Evolutionary conservation across 352 stramenopile genomes (phyloP).

Genomic region (Globisporangium solare): DNA sequence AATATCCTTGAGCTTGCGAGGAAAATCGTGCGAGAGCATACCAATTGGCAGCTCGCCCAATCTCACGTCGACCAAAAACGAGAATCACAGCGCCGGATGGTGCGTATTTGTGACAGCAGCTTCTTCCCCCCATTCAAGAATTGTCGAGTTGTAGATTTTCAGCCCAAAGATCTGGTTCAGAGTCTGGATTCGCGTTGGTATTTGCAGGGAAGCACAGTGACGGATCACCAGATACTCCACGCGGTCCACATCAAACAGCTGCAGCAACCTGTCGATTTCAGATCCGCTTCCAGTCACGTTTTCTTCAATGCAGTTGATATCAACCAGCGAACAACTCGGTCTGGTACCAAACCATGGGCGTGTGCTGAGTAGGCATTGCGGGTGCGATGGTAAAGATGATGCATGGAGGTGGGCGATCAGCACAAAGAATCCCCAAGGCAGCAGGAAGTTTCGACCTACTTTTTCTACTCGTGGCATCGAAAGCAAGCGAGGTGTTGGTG

Average conservation of each 20-base stretch:
- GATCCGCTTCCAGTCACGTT: constrained; percentile 4
- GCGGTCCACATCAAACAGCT: constrained; percentile 8
- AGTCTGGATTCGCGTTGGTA: constrained; percentile 14
- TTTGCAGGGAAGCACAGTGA: constrained; percentile 17
- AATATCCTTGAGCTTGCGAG: constrained; percentile 4
- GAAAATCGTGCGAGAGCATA: constrained; percentile 6
- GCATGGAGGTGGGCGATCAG: constrained; percentile 16
- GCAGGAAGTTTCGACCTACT: constrained; percentile 10
- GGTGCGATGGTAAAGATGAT: background rate
- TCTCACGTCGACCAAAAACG: constrained; percentile 13
- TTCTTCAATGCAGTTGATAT: constrained; percentile 20
- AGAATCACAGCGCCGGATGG: constrained; percentile 11
- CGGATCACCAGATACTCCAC: constrained; percentile 23
- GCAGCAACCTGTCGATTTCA: constrained; percentile 16
- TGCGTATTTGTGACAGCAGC: constrained; percentile 7
- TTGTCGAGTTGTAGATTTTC: constrained; percentile 29
- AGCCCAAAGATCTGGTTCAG: constrained; percentile 20
- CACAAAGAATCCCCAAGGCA: constrained; percentile 18
- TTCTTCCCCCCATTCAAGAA: constrained; percentile 14
- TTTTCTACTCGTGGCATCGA: constrained; percentile 7
- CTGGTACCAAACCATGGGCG: constrained; percentile 19
- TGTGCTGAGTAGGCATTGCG: constrained; percentile 20
- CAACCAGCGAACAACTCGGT: constrained; percentile 23
- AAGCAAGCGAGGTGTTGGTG: background rate
- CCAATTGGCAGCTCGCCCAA: constrained; percentile 12